Conservation (phyloP, 1,284 basidiomycete species). For the Exobasidium rhododendri region DNA sequence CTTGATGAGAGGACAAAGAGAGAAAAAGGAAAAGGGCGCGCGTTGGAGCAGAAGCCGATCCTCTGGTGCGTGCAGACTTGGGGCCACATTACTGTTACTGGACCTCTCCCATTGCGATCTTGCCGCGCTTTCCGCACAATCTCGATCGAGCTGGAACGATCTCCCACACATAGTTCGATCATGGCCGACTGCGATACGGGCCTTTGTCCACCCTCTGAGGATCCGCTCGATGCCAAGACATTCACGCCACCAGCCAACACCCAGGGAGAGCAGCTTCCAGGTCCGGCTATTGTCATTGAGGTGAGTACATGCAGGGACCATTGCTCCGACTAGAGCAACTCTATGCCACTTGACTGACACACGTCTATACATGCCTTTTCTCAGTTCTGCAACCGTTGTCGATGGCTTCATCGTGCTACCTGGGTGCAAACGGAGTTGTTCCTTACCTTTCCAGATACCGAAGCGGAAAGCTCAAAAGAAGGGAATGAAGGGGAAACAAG, state of each 20-base stretch:
- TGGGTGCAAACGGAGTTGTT: slow-evolving; percentile 25
- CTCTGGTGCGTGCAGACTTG: too few species aligned
- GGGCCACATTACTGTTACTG: too few species aligned
- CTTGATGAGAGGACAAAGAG: too few species aligned
- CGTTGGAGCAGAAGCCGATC: too few species aligned
- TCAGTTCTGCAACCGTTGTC: slow-evolving; percentile 24
- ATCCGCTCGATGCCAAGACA: background rate
- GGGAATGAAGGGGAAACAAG: background rate
- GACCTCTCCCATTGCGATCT: too few species aligned
- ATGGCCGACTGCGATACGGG: slow-evolving; percentile 7
- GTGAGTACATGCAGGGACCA: background rate
- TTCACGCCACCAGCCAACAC: background rate
- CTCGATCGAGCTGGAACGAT: too few species aligned
- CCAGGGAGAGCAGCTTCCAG: background rate
- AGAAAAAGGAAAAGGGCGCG: too few species aligned
- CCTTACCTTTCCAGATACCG: slow-evolving; percentile 16
- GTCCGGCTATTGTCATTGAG: slow-evolving; percentile 3
- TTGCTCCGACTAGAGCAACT: too few species aligned
- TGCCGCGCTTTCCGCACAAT: too few species aligned
- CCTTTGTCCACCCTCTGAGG: background rate
- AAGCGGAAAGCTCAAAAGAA: background rate
- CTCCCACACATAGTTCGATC: too few species aligned
- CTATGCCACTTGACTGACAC: too few species aligned
- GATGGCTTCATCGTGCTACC: slow-evolving; percentile 22
- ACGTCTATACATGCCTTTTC: background rate